Evolutionary conservation across 139 green algal genomes (phyloP).

Genomic region (Raphidocelis subcapitata): DNA sequence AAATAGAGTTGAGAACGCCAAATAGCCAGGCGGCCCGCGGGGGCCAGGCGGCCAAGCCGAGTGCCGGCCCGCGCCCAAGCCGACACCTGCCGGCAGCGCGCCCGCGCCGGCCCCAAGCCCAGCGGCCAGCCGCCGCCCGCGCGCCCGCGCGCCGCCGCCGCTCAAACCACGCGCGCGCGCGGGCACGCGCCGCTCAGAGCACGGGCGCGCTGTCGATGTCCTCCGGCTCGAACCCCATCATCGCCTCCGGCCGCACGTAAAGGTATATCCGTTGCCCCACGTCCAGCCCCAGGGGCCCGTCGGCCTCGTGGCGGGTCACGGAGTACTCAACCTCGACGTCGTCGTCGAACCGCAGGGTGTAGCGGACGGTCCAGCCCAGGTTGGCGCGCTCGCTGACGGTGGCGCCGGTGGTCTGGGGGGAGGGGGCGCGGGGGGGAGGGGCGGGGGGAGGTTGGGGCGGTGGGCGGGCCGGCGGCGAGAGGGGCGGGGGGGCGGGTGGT

Average conservation of each 20-base stretch:
- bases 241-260: conserved; percentile 26
- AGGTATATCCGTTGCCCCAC: conserved; percentile 63
- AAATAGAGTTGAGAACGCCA: too few species aligned
- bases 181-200: conserved; percentile 3
- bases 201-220: conserved; percentile 57
- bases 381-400: conserved; percentile 60
- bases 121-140: too few species aligned
- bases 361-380: conserved; percentile 66
- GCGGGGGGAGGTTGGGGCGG: too few species aligned
- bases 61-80: not conserved
- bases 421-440: not conserved
- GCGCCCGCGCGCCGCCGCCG: too few species aligned
- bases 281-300: conserved; percentile 37
- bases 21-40: too few species aligned
- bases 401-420: conserved; percentile 30
- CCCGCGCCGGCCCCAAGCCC: not conserved
- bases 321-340: conserved; percentile 40
- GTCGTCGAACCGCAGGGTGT: conserved; percentile 77
- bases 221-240: conserved; percentile 53
- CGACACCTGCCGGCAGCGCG: too few species aligned
- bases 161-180: not conserved
- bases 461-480: too few species aligned
- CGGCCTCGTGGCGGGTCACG: conserved; percentile 35
- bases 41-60: too few species aligned
- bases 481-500: too few species aligned